These are phyloP conservation scores for Fragosphaeria purpurea DNA, from an alignment of 2,329 filamentous ascomycete genomes.

Conservation along the genomic window DNA sequence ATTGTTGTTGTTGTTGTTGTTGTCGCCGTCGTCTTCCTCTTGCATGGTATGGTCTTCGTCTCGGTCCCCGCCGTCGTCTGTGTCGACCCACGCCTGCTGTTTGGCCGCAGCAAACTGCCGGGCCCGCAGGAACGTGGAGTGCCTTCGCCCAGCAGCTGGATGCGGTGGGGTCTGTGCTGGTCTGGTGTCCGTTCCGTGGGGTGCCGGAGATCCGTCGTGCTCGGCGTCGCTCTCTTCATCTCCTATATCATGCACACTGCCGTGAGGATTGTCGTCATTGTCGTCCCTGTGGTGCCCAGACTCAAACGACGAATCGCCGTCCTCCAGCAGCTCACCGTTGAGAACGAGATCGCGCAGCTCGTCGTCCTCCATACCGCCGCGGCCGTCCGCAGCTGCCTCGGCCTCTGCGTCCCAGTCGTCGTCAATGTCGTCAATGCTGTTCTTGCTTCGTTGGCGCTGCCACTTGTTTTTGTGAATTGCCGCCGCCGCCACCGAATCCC, in stretches of 20 bases:
- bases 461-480: neutral
- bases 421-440: neutral
- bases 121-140: neutral
- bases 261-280: neutral
- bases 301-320: neutral
- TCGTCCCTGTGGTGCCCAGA: neutral
- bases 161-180: neutral
- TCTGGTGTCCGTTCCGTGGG: neutral
- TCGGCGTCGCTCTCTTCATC: too few relatives aligned
- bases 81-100: neutral
- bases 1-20: neutral
- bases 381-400: neutral
- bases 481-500: too few relatives aligned
- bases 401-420: neutral
- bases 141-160: neutral
- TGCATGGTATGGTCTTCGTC: neutral
- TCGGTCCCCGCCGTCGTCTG: neutral
- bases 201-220: neutral
- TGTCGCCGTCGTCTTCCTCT: neutral
- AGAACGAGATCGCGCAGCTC: constrained; percentile 5
- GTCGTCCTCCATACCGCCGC: neutral
- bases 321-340: constrained; percentile 6
- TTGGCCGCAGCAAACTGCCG: constrained; percentile 3
- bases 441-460: neutral
- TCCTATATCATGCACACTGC: too few relatives aligned